Conservation (phyloP, 2,329 filamentous ascomycete species). For the Sporothrix protearum region DNA sequence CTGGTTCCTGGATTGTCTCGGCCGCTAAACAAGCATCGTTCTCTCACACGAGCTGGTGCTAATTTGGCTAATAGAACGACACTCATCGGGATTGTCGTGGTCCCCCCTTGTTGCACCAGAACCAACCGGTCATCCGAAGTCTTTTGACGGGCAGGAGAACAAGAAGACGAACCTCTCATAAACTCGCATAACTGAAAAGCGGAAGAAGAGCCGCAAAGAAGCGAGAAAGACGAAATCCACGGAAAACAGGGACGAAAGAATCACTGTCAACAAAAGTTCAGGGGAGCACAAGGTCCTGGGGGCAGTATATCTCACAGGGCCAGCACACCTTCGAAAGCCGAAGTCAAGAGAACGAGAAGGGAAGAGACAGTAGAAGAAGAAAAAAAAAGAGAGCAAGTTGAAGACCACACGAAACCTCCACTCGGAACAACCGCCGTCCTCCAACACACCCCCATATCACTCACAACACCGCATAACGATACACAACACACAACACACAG, state of each 20-base stretch:
- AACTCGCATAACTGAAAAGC: too few relatives aligned
- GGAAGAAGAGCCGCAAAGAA: too few relatives aligned
- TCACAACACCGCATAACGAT: background rate
- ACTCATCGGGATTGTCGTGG: conserved; percentile 7
- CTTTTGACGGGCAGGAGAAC: background rate
- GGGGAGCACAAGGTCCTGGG: background rate
- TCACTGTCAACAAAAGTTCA: background rate
- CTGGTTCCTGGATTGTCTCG: background rate
- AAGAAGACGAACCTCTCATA: background rate
- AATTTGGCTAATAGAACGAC: conserved; percentile 3
- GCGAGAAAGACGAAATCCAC: background rate
- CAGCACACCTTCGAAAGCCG: background rate
- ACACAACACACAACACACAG: background rate
- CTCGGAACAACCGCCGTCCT: background rate
- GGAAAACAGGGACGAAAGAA: background rate
- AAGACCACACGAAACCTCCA: background rate
- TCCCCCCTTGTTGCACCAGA: conserved; percentile 3
- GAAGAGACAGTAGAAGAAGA: background rate
- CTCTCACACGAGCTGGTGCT: background rate
- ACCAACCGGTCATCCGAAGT: conserved; percentile 13
- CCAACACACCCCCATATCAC: background rate
- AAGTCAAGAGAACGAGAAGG: background rate
- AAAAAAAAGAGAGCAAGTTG: background rate
- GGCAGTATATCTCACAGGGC: background rate
- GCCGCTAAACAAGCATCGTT: background rate